Base-by-base conservation (phyloP, 306 rosid species). In the Casuarina equisetifolia region DNA sequence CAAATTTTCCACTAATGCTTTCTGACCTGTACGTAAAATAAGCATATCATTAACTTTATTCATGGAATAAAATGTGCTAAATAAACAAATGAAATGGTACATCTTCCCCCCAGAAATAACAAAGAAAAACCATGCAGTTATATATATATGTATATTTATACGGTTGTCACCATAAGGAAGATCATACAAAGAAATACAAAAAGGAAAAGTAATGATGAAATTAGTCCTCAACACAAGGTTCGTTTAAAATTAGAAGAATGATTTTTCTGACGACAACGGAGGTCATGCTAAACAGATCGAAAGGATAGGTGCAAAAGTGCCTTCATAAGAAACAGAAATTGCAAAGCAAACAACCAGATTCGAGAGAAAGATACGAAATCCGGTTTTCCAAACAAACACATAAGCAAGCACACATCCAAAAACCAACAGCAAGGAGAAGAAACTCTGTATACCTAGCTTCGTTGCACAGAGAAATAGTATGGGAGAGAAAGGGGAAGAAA, bases 11-110 rank as follows among this genome's bases (percentile, higher is more conserved):
- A 78, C 88, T 75, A 71, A 69, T 9, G 62, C 49, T 32, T 61
- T 69, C 32, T 48, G 43, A 79, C 80, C 64, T 75, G 35, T 1
- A 8, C 19, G 53, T n/a, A 36, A 25, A 69, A 76, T 52, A 49
- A 19, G 80, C 42, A 64, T 57, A 78, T 81, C 69, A 51, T 40
- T 77, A 59, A 68, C 79, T 78, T 76, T 76, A 81, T 62, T 36
- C 63, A 66, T 58, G 76, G n/a, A 83, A 53, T 73, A 74, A 44
- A 74, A 50, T 75, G 79, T 51, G 67, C 82, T 81, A 74, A 75
- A 83, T 76, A 40, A 66, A 66, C 9, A 7, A 7, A 57, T 20
- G 32, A 25, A 25, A 25, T 25, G 32, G 32, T 25, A 25, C 32
- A 25, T 0, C 32, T 25, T 1, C 32, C 1, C 32, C 1, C 32